These are phyloP conservation scores for Umbilicaria muhlenbergii DNA, from an alignment of 495 filamentous ascomycete genomes.

Conservation along the genomic window DNA sequence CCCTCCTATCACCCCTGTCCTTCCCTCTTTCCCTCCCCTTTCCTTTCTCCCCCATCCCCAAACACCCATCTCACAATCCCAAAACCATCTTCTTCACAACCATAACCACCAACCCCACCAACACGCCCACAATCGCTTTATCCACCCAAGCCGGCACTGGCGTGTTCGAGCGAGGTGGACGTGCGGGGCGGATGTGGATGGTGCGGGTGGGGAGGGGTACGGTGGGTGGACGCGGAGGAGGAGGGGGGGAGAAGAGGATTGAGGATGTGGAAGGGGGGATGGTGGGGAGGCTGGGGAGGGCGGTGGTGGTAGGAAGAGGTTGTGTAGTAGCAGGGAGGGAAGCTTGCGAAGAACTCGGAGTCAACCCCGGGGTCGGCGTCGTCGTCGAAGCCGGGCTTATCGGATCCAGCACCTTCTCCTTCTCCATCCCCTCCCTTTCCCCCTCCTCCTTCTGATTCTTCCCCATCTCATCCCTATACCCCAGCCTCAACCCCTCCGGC, in stretches of 20 bases:
- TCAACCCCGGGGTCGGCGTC: neutral
- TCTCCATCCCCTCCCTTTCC: conserved; percentile 17
- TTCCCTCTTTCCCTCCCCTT: too few relatives aligned
- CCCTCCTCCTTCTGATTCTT: too few relatives aligned
- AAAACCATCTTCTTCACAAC: conserved; percentile 21
- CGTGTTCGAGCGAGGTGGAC: neutral
- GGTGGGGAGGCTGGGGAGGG: conserved; percentile 3
- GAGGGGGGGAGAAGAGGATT: neutral
- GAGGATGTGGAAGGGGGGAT: conserved; percentile 3
- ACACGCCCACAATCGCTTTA: conserved; percentile 36
- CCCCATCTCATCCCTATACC: conserved; percentile 26
- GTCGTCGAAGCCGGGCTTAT: neutral
- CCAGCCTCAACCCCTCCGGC: conserved; percentile 32
- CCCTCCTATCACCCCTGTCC: too few relatives aligned
- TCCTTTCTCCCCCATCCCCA: too few relatives aligned
- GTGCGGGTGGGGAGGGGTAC: neutral
- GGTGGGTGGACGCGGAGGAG: neutral
- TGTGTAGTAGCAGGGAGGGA: neutral
- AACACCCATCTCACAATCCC: neutral
- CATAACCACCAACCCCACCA: conserved; percentile 31
- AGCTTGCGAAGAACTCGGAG: neutral
- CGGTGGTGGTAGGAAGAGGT: neutral
- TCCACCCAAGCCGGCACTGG: conserved; percentile 35
- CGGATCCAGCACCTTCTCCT: neutral
- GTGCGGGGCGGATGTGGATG: conserved; percentile 1